These are phyloP conservation scores for Boletus rex-veris DNA, from an alignment of 768 basidiomycete genomes.

Conservation along the genomic window DNA sequence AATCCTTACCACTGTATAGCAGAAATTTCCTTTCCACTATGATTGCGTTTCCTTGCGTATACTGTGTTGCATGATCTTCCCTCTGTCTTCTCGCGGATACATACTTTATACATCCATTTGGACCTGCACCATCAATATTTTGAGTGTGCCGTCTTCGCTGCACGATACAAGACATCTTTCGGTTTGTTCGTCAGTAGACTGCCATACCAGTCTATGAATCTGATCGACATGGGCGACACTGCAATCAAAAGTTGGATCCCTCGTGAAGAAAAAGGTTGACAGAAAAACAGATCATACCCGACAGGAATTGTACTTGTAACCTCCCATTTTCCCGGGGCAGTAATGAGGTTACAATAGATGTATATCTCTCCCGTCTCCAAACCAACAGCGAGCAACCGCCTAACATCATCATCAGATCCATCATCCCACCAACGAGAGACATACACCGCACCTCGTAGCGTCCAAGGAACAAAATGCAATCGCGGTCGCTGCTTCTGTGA, in stretches of 20 bases:
- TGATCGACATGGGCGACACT: constrained; percentile 77
- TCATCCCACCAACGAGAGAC: background rate
- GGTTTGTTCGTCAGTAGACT: constrained; percentile 39
- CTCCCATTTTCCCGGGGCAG: constrained; percentile 43
- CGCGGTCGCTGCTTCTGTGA: constrained; percentile 78
- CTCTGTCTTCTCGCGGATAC: constrained; percentile 22
- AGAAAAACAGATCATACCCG: constrained; percentile 40
- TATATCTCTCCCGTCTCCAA: constrained; percentile 77
- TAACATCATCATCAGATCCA: constrained; percentile 17
- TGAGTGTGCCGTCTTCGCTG: constrained; percentile 90
- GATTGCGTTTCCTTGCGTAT: constrained; percentile 20
- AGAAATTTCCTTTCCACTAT: constrained; percentile 28
- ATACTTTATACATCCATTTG: constrained; percentile 48
- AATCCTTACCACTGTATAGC: constrained; percentile 67
- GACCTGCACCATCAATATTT: constrained; percentile 66
- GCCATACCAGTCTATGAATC: constrained; percentile 81
- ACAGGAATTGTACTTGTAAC: constrained; percentile 44
- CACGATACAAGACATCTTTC: constrained; percentile 71
- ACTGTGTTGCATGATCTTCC: constrained; percentile 27
- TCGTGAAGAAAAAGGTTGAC: background rate
- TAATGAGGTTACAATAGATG: constrained; percentile 46
- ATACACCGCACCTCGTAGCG: constrained; percentile 38
- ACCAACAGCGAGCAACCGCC: constrained; percentile 73
- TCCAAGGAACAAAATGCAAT: constrained; percentile 56
- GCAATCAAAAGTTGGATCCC: background rate